Evolutionary conservation across 345 rosid genomes (phyloP).

Genomic region (Luvunga scandens): DNA sequence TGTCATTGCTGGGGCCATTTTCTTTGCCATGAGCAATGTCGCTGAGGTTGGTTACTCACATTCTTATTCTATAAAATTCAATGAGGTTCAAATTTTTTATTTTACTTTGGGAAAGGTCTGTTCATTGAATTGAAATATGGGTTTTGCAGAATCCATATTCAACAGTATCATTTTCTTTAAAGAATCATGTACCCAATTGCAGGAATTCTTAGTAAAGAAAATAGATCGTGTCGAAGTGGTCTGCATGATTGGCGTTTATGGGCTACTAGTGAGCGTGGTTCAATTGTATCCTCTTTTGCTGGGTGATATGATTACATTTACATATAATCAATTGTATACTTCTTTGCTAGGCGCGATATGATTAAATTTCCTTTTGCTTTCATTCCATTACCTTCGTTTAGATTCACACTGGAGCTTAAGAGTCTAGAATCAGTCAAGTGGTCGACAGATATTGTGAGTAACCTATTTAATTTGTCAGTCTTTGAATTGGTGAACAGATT

Average conservation of each 20-base stretch:
- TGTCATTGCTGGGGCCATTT: slow-evolving; percentile 13
- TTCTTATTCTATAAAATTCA: not conserved
- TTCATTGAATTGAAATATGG: too few relatives aligned
- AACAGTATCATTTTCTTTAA: not conserved
- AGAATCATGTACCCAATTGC: slow-evolving; percentile 13
- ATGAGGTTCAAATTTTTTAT: too few relatives aligned
- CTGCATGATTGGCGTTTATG: slow-evolving; percentile 47
- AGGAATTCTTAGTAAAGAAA: slow-evolving; percentile 61
- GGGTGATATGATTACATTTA: not conserved
- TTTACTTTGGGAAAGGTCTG: too few relatives aligned
- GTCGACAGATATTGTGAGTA: slow-evolving; percentile 49
- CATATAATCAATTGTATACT: not conserved
- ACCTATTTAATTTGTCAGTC: not conserved
- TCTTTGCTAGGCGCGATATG: too few relatives aligned
- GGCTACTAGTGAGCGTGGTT: slow-evolving; percentile 41
- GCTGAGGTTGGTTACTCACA: slow-evolving; percentile 29
- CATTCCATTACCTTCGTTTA: slow-evolving; percentile 28
- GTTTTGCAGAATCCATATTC: too few relatives aligned
- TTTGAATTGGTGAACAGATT: not conserved
- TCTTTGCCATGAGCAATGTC: slow-evolving; percentile 17
- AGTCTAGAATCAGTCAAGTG: slow-evolving; percentile 44
- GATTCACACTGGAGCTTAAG: slow-evolving; percentile 48
- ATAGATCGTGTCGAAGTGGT: slow-evolving; percentile 53
- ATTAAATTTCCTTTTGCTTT: not conserved
- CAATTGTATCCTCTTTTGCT: slow-evolving; percentile 42